Evolutionary conservation across 495 filamentous ascomycete species (phyloP).

Genomic region (Hypoxylon lienhwacheense): DNA sequence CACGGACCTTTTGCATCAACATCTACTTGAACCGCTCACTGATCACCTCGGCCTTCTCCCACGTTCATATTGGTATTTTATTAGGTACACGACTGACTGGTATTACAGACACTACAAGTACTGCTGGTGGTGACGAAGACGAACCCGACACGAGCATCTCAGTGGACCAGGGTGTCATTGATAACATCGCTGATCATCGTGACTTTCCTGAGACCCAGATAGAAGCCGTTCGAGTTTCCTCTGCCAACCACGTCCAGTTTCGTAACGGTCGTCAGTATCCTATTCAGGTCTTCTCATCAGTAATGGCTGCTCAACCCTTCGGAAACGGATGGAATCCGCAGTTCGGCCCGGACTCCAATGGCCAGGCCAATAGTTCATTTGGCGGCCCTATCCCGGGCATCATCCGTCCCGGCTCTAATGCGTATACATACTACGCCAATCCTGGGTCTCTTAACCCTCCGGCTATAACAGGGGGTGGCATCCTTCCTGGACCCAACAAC

Average conservation of each 20-base stretch:
- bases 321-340: slow-evolving; percentile 28
- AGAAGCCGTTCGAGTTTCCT: background rate
- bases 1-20: no score
- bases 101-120: background rate
- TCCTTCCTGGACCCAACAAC: slow-evolving; percentile 14
- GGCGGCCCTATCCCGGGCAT: background rate
- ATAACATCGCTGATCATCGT: background rate
- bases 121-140: background rate
- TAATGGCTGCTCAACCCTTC: slow-evolving; percentile 16
- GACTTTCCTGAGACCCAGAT: background rate
- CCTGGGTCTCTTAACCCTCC: background rate
- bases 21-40: no score
- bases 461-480: background rate
- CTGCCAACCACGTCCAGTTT: background rate
- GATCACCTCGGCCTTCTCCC: background rate
- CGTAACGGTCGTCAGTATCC: background rate
- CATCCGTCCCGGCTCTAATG: background rate
- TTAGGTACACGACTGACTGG: background rate
- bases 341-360: slow-evolving; percentile 13
- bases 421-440: background rate
- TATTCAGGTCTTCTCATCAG: background rate
- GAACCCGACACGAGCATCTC: background rate
- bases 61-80: no score
- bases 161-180: background rate
- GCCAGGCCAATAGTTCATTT: background rate